Evolutionary conservation across 805 yeast genomes (phyloP), one percentile per base, ranked within the genome.

Genomic region (Metschnikowia kofuensis): DNA sequence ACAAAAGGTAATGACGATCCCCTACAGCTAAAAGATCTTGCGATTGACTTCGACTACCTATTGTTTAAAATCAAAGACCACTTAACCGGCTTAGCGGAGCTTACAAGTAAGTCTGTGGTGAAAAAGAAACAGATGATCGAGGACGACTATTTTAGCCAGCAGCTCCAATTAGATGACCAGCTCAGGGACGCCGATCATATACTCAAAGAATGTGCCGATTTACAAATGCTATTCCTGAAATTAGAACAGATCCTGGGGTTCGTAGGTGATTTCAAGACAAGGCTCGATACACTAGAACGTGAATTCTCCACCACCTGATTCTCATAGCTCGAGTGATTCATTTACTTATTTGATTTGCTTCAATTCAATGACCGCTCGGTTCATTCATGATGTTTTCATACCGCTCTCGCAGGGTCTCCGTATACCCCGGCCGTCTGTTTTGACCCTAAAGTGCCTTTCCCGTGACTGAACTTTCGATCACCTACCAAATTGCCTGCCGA

Each of bases 21-120:
- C 1, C 66, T 86, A 27, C 79, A 83, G 11, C 74, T 86, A 14
- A 78, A 80, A 56, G 74, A 77, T 48, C 66, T 87, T 38, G 79
- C 87, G 0, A 68, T 84, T 26, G 78, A 76, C 45, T 85, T 78
- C 60, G 92, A 87, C 57, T 83, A 84, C 56, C 63, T 87, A 36
- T 61, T 85, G 61, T 83, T 71, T 66, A 81, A 79, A 60, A 83
- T 87, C 44, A 75, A 76, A 40, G 87, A 82, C 51, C 74, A 76
- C 45, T 74, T 85, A 7, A 65, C 74, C 21, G 66, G 70, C 2
- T 63, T 83, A 26, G 72, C 81, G 7, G 75, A 77, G 13, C 47
- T 45, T n/a, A 69, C 77, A 2, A 62, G 59, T 48, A 55, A 50
- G 35, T 57, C 75, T 6, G 66, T 72, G 5, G 34, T 37, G 6